Evolutionary conservation across 352 stramenopile species (phyloP).

Genomic region (Phytophthora europaea): DNA sequence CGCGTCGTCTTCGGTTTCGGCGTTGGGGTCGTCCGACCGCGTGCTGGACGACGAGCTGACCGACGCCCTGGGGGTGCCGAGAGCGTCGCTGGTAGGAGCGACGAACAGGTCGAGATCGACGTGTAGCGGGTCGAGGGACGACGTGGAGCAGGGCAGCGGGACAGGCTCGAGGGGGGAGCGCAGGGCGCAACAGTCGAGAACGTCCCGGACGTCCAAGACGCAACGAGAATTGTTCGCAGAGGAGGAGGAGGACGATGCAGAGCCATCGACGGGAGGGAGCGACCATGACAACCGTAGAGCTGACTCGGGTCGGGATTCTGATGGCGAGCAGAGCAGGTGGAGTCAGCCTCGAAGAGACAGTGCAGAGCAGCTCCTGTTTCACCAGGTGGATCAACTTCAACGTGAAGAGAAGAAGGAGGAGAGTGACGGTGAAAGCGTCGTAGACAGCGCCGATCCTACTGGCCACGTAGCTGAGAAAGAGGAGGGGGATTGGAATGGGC

Average conservation of each 20-base stretch:
- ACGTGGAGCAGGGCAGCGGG: constrained; percentile 2
- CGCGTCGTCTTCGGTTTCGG: constrained; percentile 33
- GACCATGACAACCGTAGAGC: background rate
- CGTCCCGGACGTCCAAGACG: constrained; percentile 8
- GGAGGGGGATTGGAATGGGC: constrained; percentile 49
- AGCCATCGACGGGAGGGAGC: background rate
- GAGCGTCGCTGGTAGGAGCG: constrained; percentile 1
- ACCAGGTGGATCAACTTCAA: constrained; percentile 6
- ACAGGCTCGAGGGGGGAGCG: constrained; percentile 1
- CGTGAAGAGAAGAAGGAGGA: constrained; percentile 39
- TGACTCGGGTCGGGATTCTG: background rate
- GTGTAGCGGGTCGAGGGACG: constrained; percentile 9
- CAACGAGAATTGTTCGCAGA: constrained; percentile 29
- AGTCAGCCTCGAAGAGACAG: constrained; percentile 14
- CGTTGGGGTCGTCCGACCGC: constrained; percentile 25
- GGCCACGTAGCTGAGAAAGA: constrained; percentile 15
- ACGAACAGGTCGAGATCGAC: constrained; percentile 1
- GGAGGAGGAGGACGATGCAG: background rate
- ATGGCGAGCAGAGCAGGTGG: constrained; percentile 2
- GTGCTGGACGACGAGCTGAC: constrained; percentile 67
- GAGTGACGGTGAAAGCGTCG: constrained; percentile 3
- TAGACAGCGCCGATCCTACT: background rate
- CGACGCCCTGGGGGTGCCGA: constrained; percentile 58
- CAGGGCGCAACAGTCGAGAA: constrained; percentile 7
- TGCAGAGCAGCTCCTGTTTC: constrained; percentile 15